Evolutionary conservation across 495 filamentous ascomycete genomes (phyloP).

Genomic region (Paragyromitra xinjiangensis): DNA sequence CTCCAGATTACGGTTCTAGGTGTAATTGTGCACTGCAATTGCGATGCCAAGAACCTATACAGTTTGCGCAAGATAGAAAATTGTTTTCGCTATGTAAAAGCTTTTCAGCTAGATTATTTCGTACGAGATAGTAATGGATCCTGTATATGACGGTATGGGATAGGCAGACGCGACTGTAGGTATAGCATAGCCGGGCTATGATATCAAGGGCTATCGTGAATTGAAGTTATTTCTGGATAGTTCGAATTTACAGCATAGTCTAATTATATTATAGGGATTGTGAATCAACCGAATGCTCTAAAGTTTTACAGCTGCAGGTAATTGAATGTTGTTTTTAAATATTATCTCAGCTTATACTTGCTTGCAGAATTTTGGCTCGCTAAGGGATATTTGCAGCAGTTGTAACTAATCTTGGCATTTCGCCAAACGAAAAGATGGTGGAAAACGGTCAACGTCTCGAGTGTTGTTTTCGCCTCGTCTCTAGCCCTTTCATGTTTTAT

Average conservation of each 20-base stretch:
- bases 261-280: background rate
- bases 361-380: background rate
- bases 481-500: background rate
- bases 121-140: no score
- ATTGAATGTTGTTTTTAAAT: background rate
- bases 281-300: background rate
- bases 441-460: background rate
- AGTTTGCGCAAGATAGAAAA: no score
- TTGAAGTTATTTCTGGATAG: background rate
- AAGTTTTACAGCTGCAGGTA: slow-evolving; percentile 1
- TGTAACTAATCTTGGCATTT: background rate
- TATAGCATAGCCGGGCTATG: no score
- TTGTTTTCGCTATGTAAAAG: no score
- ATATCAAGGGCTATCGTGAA: no score
- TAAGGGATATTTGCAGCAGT: background rate
- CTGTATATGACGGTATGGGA: no score
- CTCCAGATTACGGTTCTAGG: no score
- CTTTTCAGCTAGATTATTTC: no score
- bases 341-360: background rate
- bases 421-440: background rate
- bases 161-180: no score
- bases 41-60: no score
- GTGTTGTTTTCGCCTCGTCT: background rate
- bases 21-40: no score
- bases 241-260: background rate